A percentile compares a stretch with the other conserved stretches of the same genome.
Evolutionary conservation across 495 filamentous ascomycete genomes (phyloP).

Genomic region (Aspergillus steynii): DNA sequence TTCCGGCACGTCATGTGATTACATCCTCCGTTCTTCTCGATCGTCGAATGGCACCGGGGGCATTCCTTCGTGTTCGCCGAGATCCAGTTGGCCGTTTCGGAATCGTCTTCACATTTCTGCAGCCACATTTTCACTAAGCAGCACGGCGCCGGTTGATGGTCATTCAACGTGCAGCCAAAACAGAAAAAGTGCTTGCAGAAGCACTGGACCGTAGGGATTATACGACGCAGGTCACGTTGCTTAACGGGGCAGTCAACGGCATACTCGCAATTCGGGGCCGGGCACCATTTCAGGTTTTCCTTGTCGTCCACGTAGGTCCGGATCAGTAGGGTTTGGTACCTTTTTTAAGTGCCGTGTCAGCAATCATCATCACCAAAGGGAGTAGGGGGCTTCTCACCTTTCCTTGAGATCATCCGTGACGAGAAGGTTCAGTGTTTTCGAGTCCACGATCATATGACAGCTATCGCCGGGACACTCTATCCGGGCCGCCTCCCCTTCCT

Average conservation of each 20-base stretch:
- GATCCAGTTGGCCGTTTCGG: slow-evolving; percentile 98
- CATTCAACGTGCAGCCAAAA: slow-evolving; percentile 89
- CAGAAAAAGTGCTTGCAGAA: slow-evolving; percentile 84
- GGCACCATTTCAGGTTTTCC: slow-evolving; percentile 94
- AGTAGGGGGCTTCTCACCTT: slow-evolving; percentile 46
- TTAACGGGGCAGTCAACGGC: slow-evolving; percentile 87
- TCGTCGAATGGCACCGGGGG: slow-evolving; percentile 91
- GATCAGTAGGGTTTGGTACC: slow-evolving; percentile 84
- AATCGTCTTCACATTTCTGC: slow-evolving; percentile 98
- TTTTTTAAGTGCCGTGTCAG: slow-evolving; percentile 35
- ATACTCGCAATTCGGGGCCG: slow-evolving; percentile 91
- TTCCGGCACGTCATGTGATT: slow-evolving; percentile 99
- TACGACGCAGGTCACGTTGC: slow-evolving; percentile 73
- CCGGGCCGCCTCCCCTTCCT: slow-evolving; percentile 90
- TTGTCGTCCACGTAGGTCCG: slow-evolving; percentile 97
- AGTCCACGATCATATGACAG: slow-evolving; percentile 89
- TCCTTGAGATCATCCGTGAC: slow-evolving; percentile 71
- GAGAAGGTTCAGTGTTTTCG: slow-evolving; percentile 80
- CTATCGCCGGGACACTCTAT: slow-evolving; percentile 90
- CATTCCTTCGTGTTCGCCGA: slow-evolving; percentile 99
- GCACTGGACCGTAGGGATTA: slow-evolving; percentile 89
- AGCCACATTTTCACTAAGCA: slow-evolving; percentile 92
- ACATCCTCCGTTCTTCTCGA: slow-evolving; percentile 98
- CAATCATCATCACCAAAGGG: background rate
- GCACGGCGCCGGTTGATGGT: slow-evolving; percentile 94